A percentile compares a stretch with the other conserved stretches of the same genome.
Evolutionary conservation across 75 land plant genomes (phyloP).

Genomic region (Larix kaempferi): DNA sequence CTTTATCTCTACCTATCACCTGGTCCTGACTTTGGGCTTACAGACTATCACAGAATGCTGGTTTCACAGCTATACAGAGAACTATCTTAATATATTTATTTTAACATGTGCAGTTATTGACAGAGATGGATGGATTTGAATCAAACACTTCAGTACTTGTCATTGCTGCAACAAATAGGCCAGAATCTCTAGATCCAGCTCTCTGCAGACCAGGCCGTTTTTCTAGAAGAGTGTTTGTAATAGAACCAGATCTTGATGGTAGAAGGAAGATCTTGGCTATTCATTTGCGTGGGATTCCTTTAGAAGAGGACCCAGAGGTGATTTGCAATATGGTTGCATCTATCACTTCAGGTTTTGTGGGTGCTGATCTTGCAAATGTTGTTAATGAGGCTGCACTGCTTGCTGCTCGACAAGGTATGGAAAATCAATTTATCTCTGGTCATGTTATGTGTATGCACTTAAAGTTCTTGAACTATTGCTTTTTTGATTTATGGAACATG

Average conservation of each 20-base stretch:
- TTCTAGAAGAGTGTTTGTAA: slow-evolving; percentile 86
- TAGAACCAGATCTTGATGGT: slow-evolving; percentile 83
- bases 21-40: slow-evolving; percentile 4
- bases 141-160: slow-evolving; percentile 82
- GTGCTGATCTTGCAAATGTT: slow-evolving; percentile 98
- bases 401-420: slow-evolving; percentile 88
- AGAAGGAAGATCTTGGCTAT: slow-evolving; percentile 82
- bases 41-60: not conserved
- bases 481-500: too few species aligned
- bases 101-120: slow-evolving; percentile 61
- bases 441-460: too few species aligned
- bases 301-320: slow-evolving; percentile 66
- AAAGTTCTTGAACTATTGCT: too few species aligned
- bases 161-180: slow-evolving; percentile 94
- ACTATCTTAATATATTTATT: slow-evolving; percentile 1
- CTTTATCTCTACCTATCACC: not conserved
- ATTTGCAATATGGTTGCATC: slow-evolving; percentile 64
- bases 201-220: slow-evolving; percentile 93
- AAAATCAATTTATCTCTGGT: not conserved
- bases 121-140: slow-evolving; percentile 99
- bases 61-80: not conserved
- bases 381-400: slow-evolving; percentile 96
- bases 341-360: slow-evolving; percentile 85
- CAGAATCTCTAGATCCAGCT: slow-evolving; percentile 95
- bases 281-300: slow-evolving; percentile 80